Conservation (phyloP, 2,329 filamentous ascomycete genomes). For the Daldinia sp. region DNA sequence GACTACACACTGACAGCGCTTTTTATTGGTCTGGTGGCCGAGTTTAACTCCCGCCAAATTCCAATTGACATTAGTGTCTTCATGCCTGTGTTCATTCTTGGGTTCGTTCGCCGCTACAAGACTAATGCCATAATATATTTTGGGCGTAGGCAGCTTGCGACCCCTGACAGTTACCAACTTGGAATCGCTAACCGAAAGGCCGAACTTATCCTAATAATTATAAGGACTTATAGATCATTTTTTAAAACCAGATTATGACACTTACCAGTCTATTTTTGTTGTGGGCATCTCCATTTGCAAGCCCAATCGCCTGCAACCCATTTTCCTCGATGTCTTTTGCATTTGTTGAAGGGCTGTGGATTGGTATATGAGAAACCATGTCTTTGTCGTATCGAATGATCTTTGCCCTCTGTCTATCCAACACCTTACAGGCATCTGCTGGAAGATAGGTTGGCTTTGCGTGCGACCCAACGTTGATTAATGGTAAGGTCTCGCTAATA, state of each 20-base stretch:
- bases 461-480: constrained; percentile 67
- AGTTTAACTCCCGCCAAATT: neutral
- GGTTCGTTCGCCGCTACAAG: too few relatives aligned
- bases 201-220: neutral
- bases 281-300: constrained; percentile 49
- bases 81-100: too few relatives aligned
- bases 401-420: constrained; percentile 63
- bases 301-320: constrained; percentile 58
- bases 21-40: neutral
- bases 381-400: constrained; percentile 58
- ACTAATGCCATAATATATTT: constrained; percentile 53
- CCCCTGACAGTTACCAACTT: constrained; percentile 69
- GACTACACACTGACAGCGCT: neutral
- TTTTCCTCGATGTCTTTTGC: constrained; percentile 61
- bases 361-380: constrained; percentile 17
- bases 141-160: constrained; percentile 63
- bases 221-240: neutral
- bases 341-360: constrained; percentile 52
- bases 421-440: constrained; percentile 62
- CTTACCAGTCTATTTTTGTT: constrained; percentile 10
- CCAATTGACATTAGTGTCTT: too few relatives aligned
- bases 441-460: constrained; percentile 66
- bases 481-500: constrained; percentile 52
- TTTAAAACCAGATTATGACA: neutral
- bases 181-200: constrained; percentile 43